Evolutionary conservation across 2,329 filamentous ascomycete species (phyloP).

Genomic region (Pseudogymnoascus sp.): DNA sequence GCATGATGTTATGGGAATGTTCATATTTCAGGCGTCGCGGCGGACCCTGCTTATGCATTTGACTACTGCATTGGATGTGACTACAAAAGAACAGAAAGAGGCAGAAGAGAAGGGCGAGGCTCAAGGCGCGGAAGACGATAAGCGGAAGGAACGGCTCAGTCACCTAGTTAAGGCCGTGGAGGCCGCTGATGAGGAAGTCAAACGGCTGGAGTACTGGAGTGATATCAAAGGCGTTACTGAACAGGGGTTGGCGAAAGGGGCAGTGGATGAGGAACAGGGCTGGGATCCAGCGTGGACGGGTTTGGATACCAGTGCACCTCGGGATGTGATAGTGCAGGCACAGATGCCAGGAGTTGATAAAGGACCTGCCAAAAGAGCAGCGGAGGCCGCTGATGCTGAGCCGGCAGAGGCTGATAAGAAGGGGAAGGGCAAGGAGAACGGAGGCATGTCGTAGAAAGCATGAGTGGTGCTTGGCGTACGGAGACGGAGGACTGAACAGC

Average conservation of each 20-base stretch:
- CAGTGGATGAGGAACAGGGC: conserved; percentile 24
- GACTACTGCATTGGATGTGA: conserved; percentile 53
- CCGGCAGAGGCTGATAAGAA: neutral
- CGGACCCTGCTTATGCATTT: conserved; percentile 67
- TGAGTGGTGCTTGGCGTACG: neutral
- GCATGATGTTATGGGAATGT: conserved; percentile 75
- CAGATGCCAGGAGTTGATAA: conserved; percentile 18
- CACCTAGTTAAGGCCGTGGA: conserved; percentile 68
- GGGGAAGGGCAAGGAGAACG: neutral
- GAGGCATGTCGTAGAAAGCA: neutral
- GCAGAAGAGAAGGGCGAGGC: conserved; percentile 23
- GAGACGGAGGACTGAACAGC: neutral
- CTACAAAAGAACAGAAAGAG: conserved; percentile 41
- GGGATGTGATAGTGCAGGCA: conserved; percentile 23
- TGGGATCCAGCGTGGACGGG: conserved; percentile 26
- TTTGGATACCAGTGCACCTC: conserved; percentile 26
- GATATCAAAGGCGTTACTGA: conserved; percentile 66
- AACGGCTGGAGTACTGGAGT: conserved; percentile 79
- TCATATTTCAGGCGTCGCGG: conserved; percentile 85
- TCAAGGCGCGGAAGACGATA: conserved; percentile 27
- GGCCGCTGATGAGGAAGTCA: conserved; percentile 73
- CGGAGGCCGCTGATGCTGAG: neutral
- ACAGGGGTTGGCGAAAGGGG: conserved; percentile 32
- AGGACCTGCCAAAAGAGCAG: neutral
- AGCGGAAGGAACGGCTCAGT: conserved; percentile 42